Evolutionary conservation across 164 flowering plant species (phyloP).

Genomic region (Chimonanthus praecox): DNA sequence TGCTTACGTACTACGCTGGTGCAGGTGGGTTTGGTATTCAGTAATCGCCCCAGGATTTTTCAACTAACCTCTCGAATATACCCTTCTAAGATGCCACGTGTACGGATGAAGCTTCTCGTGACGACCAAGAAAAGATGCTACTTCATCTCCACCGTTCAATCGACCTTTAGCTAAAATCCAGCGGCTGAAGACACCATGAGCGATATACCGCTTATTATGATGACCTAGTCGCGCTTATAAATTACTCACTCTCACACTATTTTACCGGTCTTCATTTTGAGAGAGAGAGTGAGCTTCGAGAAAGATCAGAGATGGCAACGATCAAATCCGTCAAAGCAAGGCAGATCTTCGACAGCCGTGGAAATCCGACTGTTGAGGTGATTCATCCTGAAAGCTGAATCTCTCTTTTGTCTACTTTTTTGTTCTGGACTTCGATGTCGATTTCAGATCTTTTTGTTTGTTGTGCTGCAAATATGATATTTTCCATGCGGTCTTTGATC

Average conservation of each 20-base stretch:
- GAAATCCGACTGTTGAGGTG: conserved; percentile 60
- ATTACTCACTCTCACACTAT: too few species aligned
- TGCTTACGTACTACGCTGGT: background rate
- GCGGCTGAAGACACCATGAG: background rate
- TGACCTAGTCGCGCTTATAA: too few species aligned
- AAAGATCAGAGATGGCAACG: conserved; percentile 24
- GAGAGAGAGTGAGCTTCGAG: background rate
- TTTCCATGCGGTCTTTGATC: background rate
- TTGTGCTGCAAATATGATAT: background rate
- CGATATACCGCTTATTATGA: too few species aligned
- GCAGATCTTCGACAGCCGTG: conserved; percentile 63
- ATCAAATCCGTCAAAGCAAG: conserved; percentile 46
- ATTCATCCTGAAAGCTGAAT: background rate
- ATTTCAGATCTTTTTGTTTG: background rate
- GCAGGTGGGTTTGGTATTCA: background rate
- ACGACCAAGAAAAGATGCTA: background rate
- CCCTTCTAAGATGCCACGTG: background rate
- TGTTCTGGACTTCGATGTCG: conserved; percentile 1
- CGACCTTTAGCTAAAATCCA: background rate
- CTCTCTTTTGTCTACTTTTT: background rate
- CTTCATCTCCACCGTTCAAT: background rate
- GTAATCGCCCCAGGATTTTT: background rate
- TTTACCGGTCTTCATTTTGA: too few species aligned
- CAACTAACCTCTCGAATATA: background rate
- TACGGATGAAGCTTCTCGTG: background rate